Percentiles rank a stretch among this genome's conserved stretches.
phyloP scores from a whole-genome alignment of 2,329 filamentous ascomycete species.

The Hyphodiscus sp. region DNA sequence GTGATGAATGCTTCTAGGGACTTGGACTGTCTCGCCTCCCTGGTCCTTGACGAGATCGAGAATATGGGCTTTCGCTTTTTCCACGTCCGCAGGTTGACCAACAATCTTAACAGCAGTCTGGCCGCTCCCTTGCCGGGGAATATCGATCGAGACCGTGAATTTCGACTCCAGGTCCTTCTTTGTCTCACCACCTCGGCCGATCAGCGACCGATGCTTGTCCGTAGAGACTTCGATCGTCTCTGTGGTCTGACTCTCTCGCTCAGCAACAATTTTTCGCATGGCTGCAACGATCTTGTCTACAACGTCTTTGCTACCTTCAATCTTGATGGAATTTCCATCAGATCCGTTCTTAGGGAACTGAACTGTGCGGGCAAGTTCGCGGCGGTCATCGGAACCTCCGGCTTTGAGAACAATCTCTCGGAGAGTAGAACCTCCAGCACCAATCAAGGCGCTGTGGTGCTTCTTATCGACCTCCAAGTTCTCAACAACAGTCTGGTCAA shows the following conservation, averaged over 20 bases:
- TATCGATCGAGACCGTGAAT: constrained; percentile 81
- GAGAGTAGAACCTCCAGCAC: constrained; percentile 75
- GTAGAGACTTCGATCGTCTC: constrained; percentile 75
- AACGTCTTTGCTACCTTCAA: constrained; percentile 77
- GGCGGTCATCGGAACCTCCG: constrained; percentile 81
- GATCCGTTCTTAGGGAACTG: constrained; percentile 89
- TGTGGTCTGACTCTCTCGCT: constrained; percentile 76
- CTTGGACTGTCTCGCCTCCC: constrained; percentile 77
- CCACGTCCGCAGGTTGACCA: constrained; percentile 71
- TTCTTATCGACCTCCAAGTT: constrained; percentile 91
- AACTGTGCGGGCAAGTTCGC: constrained; percentile 79
- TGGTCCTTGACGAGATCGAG: constrained; percentile 72
- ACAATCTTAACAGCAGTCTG: constrained; percentile 81
- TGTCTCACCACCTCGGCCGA: constrained; percentile 84
- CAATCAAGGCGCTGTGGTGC: constrained; percentile 85
- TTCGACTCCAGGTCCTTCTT: constrained; percentile 79
- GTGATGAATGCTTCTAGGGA: constrained; percentile 81
- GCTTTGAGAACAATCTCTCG: constrained; percentile 81
- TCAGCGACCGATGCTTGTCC: constrained; percentile 84
- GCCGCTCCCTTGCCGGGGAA: constrained; percentile 81
- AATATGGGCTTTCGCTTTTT: constrained; percentile 83
- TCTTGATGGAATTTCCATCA: constrained; percentile 74
- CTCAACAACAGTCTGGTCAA: constrained; percentile 82
- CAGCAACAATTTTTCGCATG: constrained; percentile 74
- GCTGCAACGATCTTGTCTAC: constrained; percentile 83